These are phyloP conservation scores for Leavenworthia alabamica DNA, from an alignment of 345 rosid genomes.

Conservation along the genomic window DNA sequence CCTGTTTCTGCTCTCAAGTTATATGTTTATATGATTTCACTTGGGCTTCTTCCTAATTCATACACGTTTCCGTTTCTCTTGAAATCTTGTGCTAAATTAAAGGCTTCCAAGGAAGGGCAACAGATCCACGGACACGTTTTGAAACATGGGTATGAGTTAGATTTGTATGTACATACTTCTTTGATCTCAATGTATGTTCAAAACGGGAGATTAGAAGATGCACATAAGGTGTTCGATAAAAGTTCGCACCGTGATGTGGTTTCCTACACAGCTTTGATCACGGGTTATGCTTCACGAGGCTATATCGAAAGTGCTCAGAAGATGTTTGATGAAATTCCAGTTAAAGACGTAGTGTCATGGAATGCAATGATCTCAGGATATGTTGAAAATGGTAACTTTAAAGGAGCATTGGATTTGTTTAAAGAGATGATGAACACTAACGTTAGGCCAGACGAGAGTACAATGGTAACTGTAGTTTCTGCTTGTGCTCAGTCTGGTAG, in stretches of 20 bases:
- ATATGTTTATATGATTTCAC: slow-evolving; percentile 44
- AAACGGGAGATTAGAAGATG: slow-evolving; percentile 22
- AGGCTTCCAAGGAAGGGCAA: slow-evolving; percentile 38
- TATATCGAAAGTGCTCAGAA: slow-evolving; percentile 34
- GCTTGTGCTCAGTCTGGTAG: slow-evolving; percentile 60
- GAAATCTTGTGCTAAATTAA: slow-evolving; percentile 48
- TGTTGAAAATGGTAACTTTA: slow-evolving; percentile 34
- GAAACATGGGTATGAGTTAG: slow-evolving; percentile 48
- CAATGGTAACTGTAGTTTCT: slow-evolving; percentile 54
- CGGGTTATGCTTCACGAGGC: slow-evolving; percentile 38
- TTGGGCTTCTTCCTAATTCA: slow-evolving; percentile 45
- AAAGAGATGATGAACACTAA: slow-evolving; percentile 40
- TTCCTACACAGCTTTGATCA: slow-evolving; percentile 56
- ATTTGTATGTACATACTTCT: slow-evolving; percentile 58
- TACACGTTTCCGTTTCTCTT: slow-evolving; percentile 60
- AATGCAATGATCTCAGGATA: slow-evolving; percentile 36
- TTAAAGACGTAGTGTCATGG: slow-evolving; percentile 35
- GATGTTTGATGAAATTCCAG: slow-evolving; percentile 58
- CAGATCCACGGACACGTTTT: slow-evolving; percentile 53
- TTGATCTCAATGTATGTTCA: slow-evolving; percentile 57
- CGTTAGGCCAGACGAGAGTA: slow-evolving; percentile 50
- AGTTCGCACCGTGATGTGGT: slow-evolving; percentile 48
- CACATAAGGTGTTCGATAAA: slow-evolving; percentile 47
- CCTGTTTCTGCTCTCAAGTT: slow-evolving; percentile 38
- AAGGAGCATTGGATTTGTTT: slow-evolving; percentile 50